Conservation (phyloP, 257 asterid species). For the Jaltomata sinuosa region DNA sequence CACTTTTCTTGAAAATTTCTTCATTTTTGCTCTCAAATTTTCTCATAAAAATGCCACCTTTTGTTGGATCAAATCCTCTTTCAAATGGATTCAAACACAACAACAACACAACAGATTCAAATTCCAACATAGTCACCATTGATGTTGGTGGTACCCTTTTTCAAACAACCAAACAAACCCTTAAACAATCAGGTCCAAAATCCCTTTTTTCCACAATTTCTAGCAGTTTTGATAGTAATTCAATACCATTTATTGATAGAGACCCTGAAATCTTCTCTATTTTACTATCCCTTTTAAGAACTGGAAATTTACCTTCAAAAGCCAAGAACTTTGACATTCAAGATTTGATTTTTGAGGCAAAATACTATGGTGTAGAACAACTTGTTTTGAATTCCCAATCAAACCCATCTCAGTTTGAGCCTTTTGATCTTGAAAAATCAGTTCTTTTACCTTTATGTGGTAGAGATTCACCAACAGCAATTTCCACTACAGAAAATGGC, state of each 20-base stretch:
- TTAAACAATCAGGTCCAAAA: conserved; percentile 56
- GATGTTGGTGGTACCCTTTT: background rate
- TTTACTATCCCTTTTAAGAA: conserved; percentile 72
- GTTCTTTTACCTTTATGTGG: conserved; percentile 52
- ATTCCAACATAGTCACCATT: background rate
- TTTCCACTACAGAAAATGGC: conserved; percentile 62
- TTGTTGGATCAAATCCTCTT: background rate
- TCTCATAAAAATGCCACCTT: background rate
- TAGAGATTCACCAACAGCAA: conserved; percentile 68
- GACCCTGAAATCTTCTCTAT: conserved; percentile 82
- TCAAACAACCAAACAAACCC: conserved; percentile 22
- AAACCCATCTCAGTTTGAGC: conserved; percentile 70
- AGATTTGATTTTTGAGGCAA: conserved; percentile 75
- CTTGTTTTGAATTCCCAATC: conserved; percentile 55
- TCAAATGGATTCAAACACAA: background rate
- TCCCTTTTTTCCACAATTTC: conserved; percentile 43
- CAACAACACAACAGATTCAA: background rate
- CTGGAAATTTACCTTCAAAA: conserved; percentile 82
- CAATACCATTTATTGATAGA: conserved; percentile 65
- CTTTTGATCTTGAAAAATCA: conserved; percentile 68
- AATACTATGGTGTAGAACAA: conserved; percentile 65
- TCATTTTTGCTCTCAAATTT: background rate
- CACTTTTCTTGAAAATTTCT: background rate
- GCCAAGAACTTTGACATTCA: conserved; percentile 62
- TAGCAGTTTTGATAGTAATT: conserved; percentile 6